Conservation (phyloP, 495 filamentous ascomycete genomes). For the Penicillium herquei region DNA sequence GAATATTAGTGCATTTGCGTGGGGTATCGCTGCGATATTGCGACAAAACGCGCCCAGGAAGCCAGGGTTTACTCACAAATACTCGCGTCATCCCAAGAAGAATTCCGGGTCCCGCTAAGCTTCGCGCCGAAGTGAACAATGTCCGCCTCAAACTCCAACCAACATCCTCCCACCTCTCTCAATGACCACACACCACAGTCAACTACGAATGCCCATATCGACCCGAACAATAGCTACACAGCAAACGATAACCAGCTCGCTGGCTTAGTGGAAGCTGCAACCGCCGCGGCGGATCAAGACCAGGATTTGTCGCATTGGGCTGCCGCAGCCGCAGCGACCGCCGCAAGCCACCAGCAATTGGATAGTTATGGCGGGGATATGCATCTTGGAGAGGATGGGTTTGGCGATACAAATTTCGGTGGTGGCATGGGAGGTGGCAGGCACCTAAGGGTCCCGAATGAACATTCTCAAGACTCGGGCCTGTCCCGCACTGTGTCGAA, state of each 20-base stretch:
- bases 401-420: constrained; percentile 38
- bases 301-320: constrained; percentile 48
- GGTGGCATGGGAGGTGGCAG: constrained; percentile 26
- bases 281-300: constrained; percentile 51
- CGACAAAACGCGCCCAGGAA: neutral
- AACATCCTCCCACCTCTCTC: constrained; percentile 26
- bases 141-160: neutral
- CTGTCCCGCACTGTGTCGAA: constrained; percentile 49
- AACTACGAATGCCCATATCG: constrained; percentile 26
- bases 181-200: constrained; percentile 11
- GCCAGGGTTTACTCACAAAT: neutral
- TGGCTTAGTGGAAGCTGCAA: constrained; percentile 52
- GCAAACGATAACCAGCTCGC: constrained; percentile 51
- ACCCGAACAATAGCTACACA: constrained; percentile 39
- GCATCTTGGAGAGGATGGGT: constrained; percentile 43
- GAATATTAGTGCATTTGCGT: too few species aligned
- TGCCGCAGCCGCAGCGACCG: constrained; percentile 37
- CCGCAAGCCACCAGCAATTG: constrained; percentile 39
- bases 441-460: constrained; percentile 43
- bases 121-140: constrained; percentile 3
- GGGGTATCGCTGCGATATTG: neutral
- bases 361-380: constrained; percentile 41
- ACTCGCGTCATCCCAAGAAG: neutral
- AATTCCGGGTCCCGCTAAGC: constrained; percentile 10
- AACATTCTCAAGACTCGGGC: constrained; percentile 77